Percentiles rank a stretch among this genome's conserved stretches.
Evolutionary conservation across 108 stramenopile species (phyloP).

Genomic region (Parietichytrium sp.): DNA sequence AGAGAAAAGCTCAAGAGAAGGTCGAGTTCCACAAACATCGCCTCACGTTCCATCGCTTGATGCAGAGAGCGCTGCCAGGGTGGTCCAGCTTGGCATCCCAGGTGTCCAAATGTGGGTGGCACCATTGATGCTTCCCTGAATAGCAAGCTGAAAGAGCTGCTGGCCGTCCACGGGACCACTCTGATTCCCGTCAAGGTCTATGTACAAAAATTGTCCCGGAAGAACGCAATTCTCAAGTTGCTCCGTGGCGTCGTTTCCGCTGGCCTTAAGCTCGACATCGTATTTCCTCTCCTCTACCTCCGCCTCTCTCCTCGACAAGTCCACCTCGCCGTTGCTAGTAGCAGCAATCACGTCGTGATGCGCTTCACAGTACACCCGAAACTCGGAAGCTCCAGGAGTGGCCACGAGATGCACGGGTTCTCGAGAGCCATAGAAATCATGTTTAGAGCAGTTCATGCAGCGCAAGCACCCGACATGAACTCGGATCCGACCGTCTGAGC

Average conservation of each 20-base stretch:
- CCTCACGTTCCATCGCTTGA: too few relatives aligned
- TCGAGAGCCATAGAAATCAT: too few relatives aligned
- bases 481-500: conserved; percentile 1
- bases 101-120: conserved; percentile 29
- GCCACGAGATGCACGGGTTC: too few relatives aligned
- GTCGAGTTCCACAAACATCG: too few relatives aligned
- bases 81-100: not conserved
- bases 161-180: not conserved
- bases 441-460: not conserved
- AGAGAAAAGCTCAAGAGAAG: too few relatives aligned
- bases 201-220: not conserved
- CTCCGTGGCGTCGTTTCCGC: not conserved
- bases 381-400: too few relatives aligned
- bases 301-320: not conserved
- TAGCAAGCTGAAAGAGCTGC: not conserved
- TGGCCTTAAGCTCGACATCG: not conserved
- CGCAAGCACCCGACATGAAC: not conserved
- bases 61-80: not conserved
- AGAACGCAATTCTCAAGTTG: not conserved
- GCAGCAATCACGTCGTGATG: not conserved
- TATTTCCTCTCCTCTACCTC: not conserved
- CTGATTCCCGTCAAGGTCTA: not conserved
- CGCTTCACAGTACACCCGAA: too few relatives aligned
- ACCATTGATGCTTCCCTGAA: not conserved
- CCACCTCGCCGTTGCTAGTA: not conserved